Conservation (phyloP, 441 rosid species). For the Manihot esculenta region DNA sequence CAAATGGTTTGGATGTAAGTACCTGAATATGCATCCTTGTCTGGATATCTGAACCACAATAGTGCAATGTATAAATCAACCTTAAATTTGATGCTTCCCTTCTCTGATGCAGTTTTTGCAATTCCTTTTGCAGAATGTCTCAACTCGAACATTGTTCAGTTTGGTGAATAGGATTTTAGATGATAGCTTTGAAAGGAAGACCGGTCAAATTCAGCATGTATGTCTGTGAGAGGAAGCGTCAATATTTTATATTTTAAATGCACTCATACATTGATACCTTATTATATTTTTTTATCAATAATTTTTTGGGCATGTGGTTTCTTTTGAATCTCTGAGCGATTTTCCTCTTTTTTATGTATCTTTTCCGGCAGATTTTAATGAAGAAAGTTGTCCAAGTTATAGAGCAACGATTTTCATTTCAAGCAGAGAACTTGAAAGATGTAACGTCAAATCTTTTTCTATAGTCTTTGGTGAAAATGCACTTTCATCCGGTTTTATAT, state of each 20-base stretch:
- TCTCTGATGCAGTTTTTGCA: constrained; percentile 11
- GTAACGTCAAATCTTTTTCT: constrained; percentile 43
- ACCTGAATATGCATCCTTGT: constrained; percentile 14
- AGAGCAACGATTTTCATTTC: constrained; percentile 70
- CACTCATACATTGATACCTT: constrained; percentile 12
- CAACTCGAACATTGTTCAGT: constrained; percentile 75
- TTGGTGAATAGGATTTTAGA: constrained; percentile 63
- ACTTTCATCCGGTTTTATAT: neutral
- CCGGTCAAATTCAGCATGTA: constrained; percentile 73
- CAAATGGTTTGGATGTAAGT: constrained; percentile 69
- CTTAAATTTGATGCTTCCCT: constrained; percentile 19
- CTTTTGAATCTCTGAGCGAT: constrained; percentile 18
- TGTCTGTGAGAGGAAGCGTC: constrained; percentile 34
- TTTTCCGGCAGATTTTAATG: constrained; percentile 50
- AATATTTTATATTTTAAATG: constrained; percentile 18
- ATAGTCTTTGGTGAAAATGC: neutral
- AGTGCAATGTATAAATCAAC: constrained; percentile 12
- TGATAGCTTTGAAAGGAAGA: constrained; percentile 65
- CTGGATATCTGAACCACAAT: neutral
- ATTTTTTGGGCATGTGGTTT: neutral
- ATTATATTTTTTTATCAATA: constrained; percentile 1
- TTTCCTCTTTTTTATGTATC: neutral
- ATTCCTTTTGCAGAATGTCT: constrained; percentile 54
- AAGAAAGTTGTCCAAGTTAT: constrained; percentile 64
- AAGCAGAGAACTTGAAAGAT: constrained; percentile 67